Base-by-base conservation (phyloP, 768 basidiomycete species). In the Lentinula detonsa region DNA sequence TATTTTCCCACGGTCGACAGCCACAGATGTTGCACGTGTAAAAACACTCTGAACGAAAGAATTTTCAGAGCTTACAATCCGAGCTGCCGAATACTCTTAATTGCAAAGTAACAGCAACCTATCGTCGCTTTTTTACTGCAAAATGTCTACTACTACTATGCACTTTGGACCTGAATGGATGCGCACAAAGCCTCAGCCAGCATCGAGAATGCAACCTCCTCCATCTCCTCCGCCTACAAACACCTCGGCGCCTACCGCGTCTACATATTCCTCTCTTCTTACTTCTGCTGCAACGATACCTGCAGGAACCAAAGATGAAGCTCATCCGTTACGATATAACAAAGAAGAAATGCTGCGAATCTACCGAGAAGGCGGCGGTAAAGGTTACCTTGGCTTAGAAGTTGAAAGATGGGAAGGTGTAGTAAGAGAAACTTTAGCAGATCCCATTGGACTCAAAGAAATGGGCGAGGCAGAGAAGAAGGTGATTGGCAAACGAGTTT, bases 151-250 rank as follows among this genome's bases (percentile, higher is more conserved):
- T 63, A 77, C 89, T 64, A 87, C 90, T 10, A 89, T 93, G 85
- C 91, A 93, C 72, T 93, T 93, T 79, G 91, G 90, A 69, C 91
- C 91, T 51, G 91, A 93, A 75, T 93, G 91, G 91, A 93, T 93
- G 91, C 85, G 91, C 68, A 82, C 86, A 65, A 92, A 92, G 76
- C 84, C 82, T 63, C 83, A 84, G 61, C 73, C 80, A 50, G 72
- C 81, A 49, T 66, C 80, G 63, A 84, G 80, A 69, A 73, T 78
- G 46, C 85, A 79, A 64, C 78, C 72, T 56, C 81, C 83, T 54
- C 80, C 88, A 15, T 81, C 89, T 1, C 83, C 88, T 28, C 87
- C 87, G 33, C 82, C 69, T 31, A 65, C 71, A 35, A 72, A 71
- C 65, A 71, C 69, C 61, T 73, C 72, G 58, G 73, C 73, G 57